Evolutionary conservation across 2,329 filamentous ascomycete genomes (phyloP), one percentile per base, ranked within the genome.

Genomic region (Aschersonia sp.): DNA sequence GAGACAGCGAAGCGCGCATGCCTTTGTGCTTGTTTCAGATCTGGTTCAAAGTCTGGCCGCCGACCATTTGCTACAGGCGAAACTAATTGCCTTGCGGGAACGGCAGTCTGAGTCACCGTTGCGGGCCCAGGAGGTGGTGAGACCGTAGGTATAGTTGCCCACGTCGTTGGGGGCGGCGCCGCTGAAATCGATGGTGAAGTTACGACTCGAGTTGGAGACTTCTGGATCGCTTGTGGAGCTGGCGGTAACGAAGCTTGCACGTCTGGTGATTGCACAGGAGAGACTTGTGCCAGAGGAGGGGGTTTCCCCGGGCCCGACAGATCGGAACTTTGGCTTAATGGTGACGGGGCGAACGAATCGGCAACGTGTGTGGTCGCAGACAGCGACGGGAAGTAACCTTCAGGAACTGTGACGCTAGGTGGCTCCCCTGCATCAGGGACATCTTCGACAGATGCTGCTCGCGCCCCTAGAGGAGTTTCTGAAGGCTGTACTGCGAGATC

Each of bases 1-100:
- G 89, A 95, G 41, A 97, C 94, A 0, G 92, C 92, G 87, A 87
- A 98, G 58, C 87, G 88, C 2, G 90, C 89, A 67, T 97, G 92
- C 62, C 97, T 98, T 62, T 95, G 88, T 5, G 92, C 90, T 56
- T 81, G 76, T 37, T 78, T 70, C 37, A 95, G 83, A 52, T 95
- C 87, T 11, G 53, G 54, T 2, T 54, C 47, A 14, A 50, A 37
- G 2, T 47, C 46, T 5, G 47, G 43, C 5, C 54, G 44, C 7
- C 45, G 43, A 3, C 50, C 49, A 22, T 22, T 41, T 0, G 51
- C 32, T 2, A 55, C 42, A 12, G 35, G 49, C 5, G 49, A 44
- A 4, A 9, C 43, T 12, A 41, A 37, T 9, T 44, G 48, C 32
- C 53, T 49, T 12, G 46, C 48, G 5, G 53, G 51, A 30, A 48